phyloP scores from a whole-genome alignment of 768 basidiomycete genomes.

The Coprinopsis sp. region DNA sequence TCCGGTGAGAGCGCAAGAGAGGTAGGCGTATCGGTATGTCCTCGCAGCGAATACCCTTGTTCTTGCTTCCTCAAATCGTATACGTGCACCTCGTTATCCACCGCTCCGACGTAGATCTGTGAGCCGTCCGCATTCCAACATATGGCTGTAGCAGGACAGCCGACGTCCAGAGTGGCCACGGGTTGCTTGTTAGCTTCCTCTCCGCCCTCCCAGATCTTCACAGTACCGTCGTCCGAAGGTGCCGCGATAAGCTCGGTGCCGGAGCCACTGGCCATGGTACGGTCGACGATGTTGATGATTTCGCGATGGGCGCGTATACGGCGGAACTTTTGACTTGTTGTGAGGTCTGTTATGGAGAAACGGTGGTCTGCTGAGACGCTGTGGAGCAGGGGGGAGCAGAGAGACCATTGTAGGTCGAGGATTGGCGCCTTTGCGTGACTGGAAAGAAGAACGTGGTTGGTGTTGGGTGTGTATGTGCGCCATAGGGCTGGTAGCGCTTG shows the following conservation, averaged over 20 bases:
- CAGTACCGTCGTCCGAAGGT: slow-evolving; percentile 88
- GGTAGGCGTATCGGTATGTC: slow-evolving; percentile 90
- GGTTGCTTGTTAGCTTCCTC: slow-evolving; percentile 69
- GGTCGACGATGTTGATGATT: slow-evolving; percentile 85
- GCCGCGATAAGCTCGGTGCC: slow-evolving; percentile 84
- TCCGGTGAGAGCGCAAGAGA: slow-evolving; percentile 90
- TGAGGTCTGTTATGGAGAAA: slow-evolving; percentile 69
- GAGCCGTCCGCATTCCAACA: slow-evolving; percentile 91
- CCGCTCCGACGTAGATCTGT: slow-evolving; percentile 82
- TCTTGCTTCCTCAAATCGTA: slow-evolving; percentile 86
- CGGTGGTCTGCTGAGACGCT: slow-evolving; percentile 90
- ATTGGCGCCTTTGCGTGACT: slow-evolving; percentile 87
- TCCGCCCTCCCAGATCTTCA: slow-evolving; percentile 87
- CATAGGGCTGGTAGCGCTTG: slow-evolving; percentile 58
- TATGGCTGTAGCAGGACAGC: slow-evolving; percentile 88
- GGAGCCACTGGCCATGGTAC: slow-evolving; percentile 78
- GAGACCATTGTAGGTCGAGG: slow-evolving; percentile 88
- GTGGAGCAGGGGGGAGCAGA: slow-evolving; percentile 67
- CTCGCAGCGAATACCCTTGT: slow-evolving; percentile 73
- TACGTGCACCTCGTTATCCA: slow-evolving; percentile 97
- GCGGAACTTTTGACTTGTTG: slow-evolving; percentile 75
- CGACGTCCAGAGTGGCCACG: slow-evolving; percentile 77
- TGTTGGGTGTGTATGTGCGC: slow-evolving; percentile 89
- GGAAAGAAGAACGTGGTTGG: slow-evolving; percentile 84
- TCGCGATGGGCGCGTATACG: slow-evolving; percentile 87